Evolutionary conservation across 192 early-diverging fungal genomes (phyloP), one percentile per base, ranked within the genome.

Genomic region (Diversispora eburnea): DNA sequence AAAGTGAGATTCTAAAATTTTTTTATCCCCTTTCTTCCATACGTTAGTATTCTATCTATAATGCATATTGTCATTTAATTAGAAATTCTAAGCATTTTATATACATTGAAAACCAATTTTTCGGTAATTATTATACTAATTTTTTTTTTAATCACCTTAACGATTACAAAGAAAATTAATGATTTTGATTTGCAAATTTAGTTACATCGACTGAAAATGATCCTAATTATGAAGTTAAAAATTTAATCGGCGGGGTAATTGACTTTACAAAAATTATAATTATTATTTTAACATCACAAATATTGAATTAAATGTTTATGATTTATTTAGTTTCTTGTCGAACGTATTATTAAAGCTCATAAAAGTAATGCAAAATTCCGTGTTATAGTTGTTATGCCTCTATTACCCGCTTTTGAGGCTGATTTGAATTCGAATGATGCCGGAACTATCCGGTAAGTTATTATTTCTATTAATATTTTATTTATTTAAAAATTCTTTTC

Each of bases 101-200:
- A 43, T 93, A 95, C 77, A 95, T 95, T 74, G 94, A 95, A 75
- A 94, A 95, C 77, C 94, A 95, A 76, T 95, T 95, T 82, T 95
- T 95, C 75, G 88, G 91, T 86, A 81, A 82, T 75, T 73, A 25
- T 58, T 42, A 54, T 4, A 8, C 22, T 17, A 64, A 63, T 41
- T 4, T 63, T 22, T n/a, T n/a, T n/a, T n/a, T n/a, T n/a, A n/a
- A 10, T 3, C 9, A 43, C 15, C 8, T 52, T 54, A 39, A 19
- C 17, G 39, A 2, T 6, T 10, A 42, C 9, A 7, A n/a, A 52
- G n/a, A n/a, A 15, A 57, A 52, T 67, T 42, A 55, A 15, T 62
- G 15, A 60, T 39, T n/a, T 25, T n/a, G 52, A 39, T 47, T 17
- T 75, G 8, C 41, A 20, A 19, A 33, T 33, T 33, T 69, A 84